Evolutionary conservation across 805 yeast genomes (phyloP).

Genomic region (Lachancea thermotolerans): DNA sequence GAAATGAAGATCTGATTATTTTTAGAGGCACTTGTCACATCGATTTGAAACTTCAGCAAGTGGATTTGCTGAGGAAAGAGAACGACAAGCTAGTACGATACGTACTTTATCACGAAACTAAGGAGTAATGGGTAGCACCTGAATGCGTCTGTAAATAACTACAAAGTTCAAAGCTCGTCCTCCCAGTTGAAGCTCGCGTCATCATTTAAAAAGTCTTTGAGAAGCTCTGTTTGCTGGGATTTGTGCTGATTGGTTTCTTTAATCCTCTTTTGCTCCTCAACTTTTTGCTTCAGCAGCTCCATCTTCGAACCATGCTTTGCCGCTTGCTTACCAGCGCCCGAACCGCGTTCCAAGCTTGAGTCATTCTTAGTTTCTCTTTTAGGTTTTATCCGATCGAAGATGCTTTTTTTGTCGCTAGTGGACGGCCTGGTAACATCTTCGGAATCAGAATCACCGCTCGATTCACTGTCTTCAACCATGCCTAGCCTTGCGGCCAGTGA

Average conservation of each 20-base stretch:
- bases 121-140: slow-evolving; percentile 1
- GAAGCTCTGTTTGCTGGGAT: slow-evolving; percentile 22
- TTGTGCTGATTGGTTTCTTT: slow-evolving; percentile 19
- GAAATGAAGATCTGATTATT: slow-evolving; percentile 18
- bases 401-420: slow-evolving; percentile 4
- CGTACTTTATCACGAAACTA: slow-evolving; percentile 21
- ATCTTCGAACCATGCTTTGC: slow-evolving; percentile 7
- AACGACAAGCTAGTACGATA: slow-evolving; percentile 24
- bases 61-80: slow-evolving; percentile 26
- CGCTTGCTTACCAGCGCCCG: no score
- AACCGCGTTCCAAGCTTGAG: no score
- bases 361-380: background rate
- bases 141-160: background rate
- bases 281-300: slow-evolving; percentile 23
- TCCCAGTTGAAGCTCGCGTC: slow-evolving; percentile 24
- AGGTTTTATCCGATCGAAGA: slow-evolving; percentile 9
- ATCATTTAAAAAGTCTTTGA: slow-evolving; percentile 25
- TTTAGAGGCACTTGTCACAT: slow-evolving; percentile 30
- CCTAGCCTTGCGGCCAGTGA: slow-evolving; percentile 8
- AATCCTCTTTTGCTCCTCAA: slow-evolving; percentile 27
- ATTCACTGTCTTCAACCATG: slow-evolving; percentile 1
- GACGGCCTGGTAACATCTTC: slow-evolving; percentile 9
- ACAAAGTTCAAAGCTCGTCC: slow-evolving; percentile 16
- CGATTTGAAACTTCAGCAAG: slow-evolving; percentile 25
- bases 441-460: slow-evolving; percentile 7